Evolutionary conservation across 2,329 filamentous ascomycete species (phyloP).

Genomic region (Ophiostoma sp.): DNA sequence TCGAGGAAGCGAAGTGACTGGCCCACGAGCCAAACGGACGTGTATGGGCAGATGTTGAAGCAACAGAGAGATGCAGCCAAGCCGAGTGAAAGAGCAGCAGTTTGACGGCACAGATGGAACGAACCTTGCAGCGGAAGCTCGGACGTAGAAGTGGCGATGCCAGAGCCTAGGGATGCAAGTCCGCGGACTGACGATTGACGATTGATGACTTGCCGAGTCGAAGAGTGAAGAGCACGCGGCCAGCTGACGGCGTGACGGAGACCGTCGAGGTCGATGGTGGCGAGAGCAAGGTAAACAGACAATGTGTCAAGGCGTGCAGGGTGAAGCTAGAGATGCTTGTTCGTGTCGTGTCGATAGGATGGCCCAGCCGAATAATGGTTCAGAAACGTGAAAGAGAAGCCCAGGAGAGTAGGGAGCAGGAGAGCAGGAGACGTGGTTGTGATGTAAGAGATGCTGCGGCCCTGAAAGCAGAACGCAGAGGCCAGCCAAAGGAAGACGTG

Average conservation of each 20-base stretch:
- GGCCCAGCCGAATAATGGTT: constrained; percentile 17
- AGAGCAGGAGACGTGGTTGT: constrained; percentile 16
- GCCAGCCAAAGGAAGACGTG: constrained; percentile 25
- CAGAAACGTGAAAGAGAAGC: not conserved
- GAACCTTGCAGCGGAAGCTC: not conserved
- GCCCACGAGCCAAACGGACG: constrained; percentile 3
- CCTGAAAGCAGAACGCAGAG: not conserved
- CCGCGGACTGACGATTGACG: constrained; percentile 5
- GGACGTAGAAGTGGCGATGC: not conserved
- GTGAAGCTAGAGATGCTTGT: not conserved
- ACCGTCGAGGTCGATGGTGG: not conserved
- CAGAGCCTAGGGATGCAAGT: not conserved
- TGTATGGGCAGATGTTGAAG: not conserved
- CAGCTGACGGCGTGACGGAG: not conserved
- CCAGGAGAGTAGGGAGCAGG: not conserved
- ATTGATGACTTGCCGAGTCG: not conserved
- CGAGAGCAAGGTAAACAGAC: not conserved
- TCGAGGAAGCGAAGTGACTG: not conserved
- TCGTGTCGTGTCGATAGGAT: constrained; percentile 5
- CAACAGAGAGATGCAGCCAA: not conserved
- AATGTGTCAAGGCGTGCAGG: not conserved
- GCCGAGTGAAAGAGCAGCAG: not conserved
- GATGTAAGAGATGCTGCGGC: constrained; percentile 19
- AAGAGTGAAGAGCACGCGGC: not conserved
- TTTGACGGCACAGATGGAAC: not conserved